A percentile compares a stretch with the other conserved stretches of the same genome.
These are phyloP conservation scores for Leucocoprinus birnbaumii DNA, from an alignment of 768 basidiomycete genomes.

Conservation along the genomic window DNA sequence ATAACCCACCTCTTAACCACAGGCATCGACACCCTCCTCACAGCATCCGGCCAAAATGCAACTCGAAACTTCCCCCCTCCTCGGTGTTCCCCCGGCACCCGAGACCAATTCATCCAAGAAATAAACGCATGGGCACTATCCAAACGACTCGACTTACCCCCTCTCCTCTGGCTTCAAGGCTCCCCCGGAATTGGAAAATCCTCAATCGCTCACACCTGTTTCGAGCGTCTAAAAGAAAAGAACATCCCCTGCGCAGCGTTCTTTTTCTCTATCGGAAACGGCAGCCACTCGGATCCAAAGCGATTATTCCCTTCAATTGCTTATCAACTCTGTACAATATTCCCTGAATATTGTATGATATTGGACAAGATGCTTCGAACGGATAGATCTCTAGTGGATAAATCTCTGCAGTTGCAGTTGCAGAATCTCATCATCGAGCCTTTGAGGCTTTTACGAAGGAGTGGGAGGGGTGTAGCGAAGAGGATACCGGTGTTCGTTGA, in stretches of 20 bases:
- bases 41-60: not conserved
- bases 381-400: not conserved
- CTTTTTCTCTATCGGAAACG: not conserved
- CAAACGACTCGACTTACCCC: not conserved
- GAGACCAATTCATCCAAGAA: conserved; percentile 6
- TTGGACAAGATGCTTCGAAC: not conserved
- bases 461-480: not conserved
- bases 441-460: not conserved
- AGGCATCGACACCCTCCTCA: not conserved
- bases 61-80: not conserved
- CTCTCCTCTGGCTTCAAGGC: not conserved
- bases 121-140: not conserved
- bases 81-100: not conserved
- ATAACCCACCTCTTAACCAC: no score
- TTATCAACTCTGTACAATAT: not conserved
- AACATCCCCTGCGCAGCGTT: not conserved
- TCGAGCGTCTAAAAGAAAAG: not conserved
- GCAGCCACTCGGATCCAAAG: not conserved
- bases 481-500: not conserved
- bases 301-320: conserved; percentile 2
- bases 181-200: conserved; percentile 1
- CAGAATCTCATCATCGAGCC: not conserved
- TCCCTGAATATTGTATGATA: not conserved
- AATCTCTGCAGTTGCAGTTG: not conserved
- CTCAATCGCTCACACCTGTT: conserved; percentile 5